Evolutionary conservation across 2,329 filamentous ascomycete species (phyloP).

Genomic region (Ceratocystis albifundus): DNA sequence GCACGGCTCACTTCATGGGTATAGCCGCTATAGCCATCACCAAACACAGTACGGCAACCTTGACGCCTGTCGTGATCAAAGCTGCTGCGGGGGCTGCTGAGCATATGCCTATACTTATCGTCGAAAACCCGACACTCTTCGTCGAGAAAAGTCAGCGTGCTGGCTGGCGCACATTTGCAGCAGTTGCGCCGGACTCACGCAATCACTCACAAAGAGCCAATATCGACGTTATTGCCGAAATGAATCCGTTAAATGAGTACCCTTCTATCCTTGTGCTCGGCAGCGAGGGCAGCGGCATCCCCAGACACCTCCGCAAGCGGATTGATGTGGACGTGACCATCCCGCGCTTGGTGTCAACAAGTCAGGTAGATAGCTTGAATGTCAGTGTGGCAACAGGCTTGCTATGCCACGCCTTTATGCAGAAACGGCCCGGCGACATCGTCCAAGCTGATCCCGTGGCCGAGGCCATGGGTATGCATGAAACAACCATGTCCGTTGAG

Average conservation of each 20-base stretch:
- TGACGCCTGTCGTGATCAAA: conserved; percentile 71
- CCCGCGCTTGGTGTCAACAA: conserved; percentile 40
- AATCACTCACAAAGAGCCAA: conserved; percentile 29
- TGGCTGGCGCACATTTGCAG: conserved; percentile 77
- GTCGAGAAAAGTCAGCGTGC: conserved; percentile 53
- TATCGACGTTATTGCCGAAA: conserved; percentile 25
- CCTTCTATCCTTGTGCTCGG: conserved; percentile 75
- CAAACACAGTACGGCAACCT: conserved; percentile 56
- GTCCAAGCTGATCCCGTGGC: not conserved
- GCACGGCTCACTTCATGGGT: conserved; percentile 83
- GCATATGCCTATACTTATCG: conserved; percentile 59
- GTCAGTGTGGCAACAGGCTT: conserved; percentile 80
- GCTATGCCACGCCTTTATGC: conserved; percentile 53
- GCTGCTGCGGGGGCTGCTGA: conserved; percentile 82
- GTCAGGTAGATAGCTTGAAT: conserved; percentile 76
- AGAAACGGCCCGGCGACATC: not conserved
- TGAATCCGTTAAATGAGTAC: conserved; percentile 44
- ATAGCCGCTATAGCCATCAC: conserved; percentile 73
- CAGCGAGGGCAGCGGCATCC: conserved; percentile 65
- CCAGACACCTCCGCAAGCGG: conserved; percentile 49
- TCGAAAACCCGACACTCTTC: conserved; percentile 58
- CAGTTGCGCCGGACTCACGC: conserved; percentile 39
- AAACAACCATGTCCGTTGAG: not conserved
- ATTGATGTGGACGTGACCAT: conserved; percentile 60
- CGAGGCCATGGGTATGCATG: not conserved